Evolutionary conservation across 305 asterid genomes (phyloP), one percentile per base, ranked within the genome.

Genomic region (Fraxinus sp.): DNA sequence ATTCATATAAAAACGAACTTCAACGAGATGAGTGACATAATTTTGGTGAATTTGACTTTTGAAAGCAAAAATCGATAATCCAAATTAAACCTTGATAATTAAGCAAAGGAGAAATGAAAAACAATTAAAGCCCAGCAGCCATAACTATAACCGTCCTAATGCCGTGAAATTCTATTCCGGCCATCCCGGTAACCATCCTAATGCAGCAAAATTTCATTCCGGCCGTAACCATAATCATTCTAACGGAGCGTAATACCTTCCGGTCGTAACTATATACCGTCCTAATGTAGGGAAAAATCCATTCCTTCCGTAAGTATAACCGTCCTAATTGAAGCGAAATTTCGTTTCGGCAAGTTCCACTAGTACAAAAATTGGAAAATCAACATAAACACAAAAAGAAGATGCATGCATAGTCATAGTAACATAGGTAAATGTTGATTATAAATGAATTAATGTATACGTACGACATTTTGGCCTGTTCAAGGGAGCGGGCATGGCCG

Each of bases 401-500:
- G 24, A 55, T 55, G 24, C 64, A 55, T 55, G 64, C 64, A 55
- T n/a, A 55, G 7, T n/a, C 64, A 55, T n/a, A 55, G 24, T n/a
- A 55, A 55, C 24, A 55, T 55, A n/a, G 64, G n/a, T 3, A 55
- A 55, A 55, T 55, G 66, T n/a, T n/a, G 24, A 5, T 6, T 55
- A n/a, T 55, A 6, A 5, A 55, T 55, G 66, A 55, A n/a, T 55
- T n/a, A 55, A 55, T 55, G 26, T 18, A 55, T 6, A n/a, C 66
- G 66, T 88, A 93, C 97, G 88, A 77, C 82, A 88, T 91, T 81
- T 95, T 95, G 82, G 98, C 98, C 85, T 95, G 98, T 79, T 95
- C 98, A 20, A 95, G 95, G 64, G 98, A 91, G 13, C 98, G 94
- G 82, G 98, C 98, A 78, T 95, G 98, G 77, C 98, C 98, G 79